Conservation (phyloP, 164 flowering plant genomes). For the Umbilicus rupestris region DNA sequence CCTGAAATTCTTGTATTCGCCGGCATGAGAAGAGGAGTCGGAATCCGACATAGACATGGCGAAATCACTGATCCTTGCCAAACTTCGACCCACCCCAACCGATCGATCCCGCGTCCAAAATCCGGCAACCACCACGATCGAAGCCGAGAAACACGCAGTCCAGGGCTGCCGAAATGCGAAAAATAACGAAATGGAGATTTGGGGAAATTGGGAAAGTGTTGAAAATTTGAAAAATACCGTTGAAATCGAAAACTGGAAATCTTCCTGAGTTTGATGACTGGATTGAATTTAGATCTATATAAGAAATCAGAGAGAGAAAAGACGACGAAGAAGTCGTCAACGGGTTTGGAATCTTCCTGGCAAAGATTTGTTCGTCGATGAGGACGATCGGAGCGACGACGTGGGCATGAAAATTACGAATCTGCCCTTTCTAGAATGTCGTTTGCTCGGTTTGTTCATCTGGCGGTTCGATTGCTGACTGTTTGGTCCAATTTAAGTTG, state of each 20-base stretch:
- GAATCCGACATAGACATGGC: slow-evolving; percentile 51
- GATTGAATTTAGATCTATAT: not conserved
- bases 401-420: not conserved
- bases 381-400: not conserved
- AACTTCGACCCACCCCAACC: too few relatives aligned
- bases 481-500: too few relatives aligned
- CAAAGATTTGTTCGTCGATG: not conserved
- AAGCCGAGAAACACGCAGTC: too few relatives aligned
- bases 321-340: not conserved
- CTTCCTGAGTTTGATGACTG: not conserved
- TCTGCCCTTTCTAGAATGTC: not conserved
- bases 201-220: not conserved
- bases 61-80: not conserved
- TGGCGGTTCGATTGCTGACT: not conserved
- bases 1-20: slow-evolving; percentile 68
- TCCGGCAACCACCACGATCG: too few relatives aligned
- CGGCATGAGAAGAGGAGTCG: slow-evolving; percentile 46
- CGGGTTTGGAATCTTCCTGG: not conserved
- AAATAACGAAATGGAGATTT: not conserved
- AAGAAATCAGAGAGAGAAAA: not conserved
- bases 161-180: too few relatives aligned
- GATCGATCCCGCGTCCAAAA: too few relatives aligned
- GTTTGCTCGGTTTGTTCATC: not conserved
- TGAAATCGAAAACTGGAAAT: not conserved
- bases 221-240: too few relatives aligned